Conservation (phyloP, 495 filamentous ascomycete species). For the Hypoxylon perforatum region DNA sequence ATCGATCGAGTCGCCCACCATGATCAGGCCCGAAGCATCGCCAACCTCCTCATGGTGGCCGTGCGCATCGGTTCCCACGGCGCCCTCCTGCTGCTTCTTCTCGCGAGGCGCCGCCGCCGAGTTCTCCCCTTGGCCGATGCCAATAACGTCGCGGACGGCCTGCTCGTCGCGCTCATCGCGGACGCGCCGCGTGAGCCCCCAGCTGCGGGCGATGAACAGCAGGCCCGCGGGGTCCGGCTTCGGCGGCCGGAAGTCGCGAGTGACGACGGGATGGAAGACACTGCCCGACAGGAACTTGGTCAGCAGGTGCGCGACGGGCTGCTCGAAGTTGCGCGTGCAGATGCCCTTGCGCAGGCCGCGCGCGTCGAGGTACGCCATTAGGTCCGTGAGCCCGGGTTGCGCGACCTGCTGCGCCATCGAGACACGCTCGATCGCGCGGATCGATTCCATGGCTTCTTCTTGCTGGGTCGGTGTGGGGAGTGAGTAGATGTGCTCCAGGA, state of each 20-base stretch:
- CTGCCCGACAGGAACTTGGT: slow-evolving; percentile 73
- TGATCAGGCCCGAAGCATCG: slow-evolving; percentile 61
- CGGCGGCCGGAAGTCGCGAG: slow-evolving; percentile 81
- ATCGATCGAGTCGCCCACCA: slow-evolving; percentile 90
- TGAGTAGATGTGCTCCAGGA: slow-evolving; percentile 84
- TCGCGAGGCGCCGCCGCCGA: slow-evolving; percentile 8
- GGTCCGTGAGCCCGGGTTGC: slow-evolving; percentile 75
- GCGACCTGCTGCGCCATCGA: slow-evolving; percentile 83
- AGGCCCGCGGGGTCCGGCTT: slow-evolving; percentile 93
- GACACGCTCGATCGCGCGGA: slow-evolving; percentile 80
- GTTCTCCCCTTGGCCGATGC: too few relatives aligned
- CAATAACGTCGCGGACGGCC: slow-evolving; percentile 33
- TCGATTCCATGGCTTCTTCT: slow-evolving; percentile 71
- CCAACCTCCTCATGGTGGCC: slow-evolving; percentile 47
- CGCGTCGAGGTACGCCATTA: slow-evolving; percentile 84
- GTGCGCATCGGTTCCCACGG: slow-evolving; percentile 23
- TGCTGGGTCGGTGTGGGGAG: slow-evolving; percentile 71
- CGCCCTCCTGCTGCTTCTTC: slow-evolving; percentile 32
- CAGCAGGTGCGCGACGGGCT: slow-evolving; percentile 71
- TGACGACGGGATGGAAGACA: slow-evolving; percentile 84
- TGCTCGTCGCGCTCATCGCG: slow-evolving; percentile 35
- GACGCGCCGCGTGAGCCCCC: slow-evolving; percentile 67
- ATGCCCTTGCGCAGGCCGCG: slow-evolving; percentile 77
- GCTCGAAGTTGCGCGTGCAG: slow-evolving; percentile 95
- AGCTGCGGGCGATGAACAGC: slow-evolving; percentile 79